phyloP scores from a whole-genome alignment of 257 asterid genomes.

The Solanum gracilifrons region DNA sequence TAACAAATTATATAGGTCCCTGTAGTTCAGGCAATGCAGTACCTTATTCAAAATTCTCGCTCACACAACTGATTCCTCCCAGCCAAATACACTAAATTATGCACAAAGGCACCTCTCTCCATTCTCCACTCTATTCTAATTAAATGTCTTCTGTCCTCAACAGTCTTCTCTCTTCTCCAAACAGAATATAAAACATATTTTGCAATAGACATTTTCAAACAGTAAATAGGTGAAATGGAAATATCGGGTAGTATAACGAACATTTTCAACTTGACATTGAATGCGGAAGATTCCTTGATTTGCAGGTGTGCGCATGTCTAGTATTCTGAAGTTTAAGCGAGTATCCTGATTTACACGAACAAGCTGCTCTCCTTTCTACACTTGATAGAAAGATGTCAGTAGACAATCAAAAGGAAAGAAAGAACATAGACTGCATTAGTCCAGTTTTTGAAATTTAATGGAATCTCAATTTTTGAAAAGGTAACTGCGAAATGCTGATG shows the following conservation, averaged over 20 bases:
- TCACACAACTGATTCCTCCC: neutral
- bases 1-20: neutral
- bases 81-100: neutral
- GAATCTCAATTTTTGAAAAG: neutral
- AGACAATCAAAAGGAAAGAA: neutral
- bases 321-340: constrained; percentile 67
- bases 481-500: neutral
- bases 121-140: neutral
- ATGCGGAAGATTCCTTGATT: constrained; percentile 79
- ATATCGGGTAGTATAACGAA: constrained; percentile 7
- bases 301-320: constrained; percentile 85
- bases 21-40: neutral
- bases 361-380: constrained; percentile 23
- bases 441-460: neutral
- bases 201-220: neutral
- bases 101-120: neutral
- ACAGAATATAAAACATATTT: neutral
- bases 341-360: constrained; percentile 93
- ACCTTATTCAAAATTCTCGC: neutral
- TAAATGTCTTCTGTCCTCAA: neutral
- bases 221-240: neutral
- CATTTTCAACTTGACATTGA: constrained; percentile 67
- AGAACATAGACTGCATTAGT: neutral
- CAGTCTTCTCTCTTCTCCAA: neutral
- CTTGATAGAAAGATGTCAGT: neutral